These are phyloP conservation scores for Moringa oleifera DNA, from an alignment of 345 rosid species.

Conservation along the genomic window DNA sequence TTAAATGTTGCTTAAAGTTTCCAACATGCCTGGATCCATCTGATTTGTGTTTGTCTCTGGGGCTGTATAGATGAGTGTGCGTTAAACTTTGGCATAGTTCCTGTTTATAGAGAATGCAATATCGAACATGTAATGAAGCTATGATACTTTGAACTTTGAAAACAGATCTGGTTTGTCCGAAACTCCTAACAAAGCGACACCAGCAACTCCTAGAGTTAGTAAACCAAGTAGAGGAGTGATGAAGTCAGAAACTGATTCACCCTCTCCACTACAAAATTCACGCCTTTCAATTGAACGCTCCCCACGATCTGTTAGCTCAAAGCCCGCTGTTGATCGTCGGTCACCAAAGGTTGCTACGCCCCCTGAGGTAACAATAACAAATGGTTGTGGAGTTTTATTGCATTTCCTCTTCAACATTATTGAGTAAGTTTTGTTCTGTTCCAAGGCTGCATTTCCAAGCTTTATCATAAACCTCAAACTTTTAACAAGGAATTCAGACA, in stretches of 20 bases:
- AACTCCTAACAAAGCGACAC: slow-evolving; percentile 61
- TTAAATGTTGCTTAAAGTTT: background rate
- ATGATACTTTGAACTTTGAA: slow-evolving; percentile 14
- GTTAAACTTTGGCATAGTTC: slow-evolving; percentile 6
- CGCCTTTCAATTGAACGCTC: slow-evolving; percentile 74
- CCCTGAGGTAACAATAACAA: slow-evolving; percentile 48
- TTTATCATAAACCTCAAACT: no score
- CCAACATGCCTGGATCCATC: slow-evolving; percentile 16
- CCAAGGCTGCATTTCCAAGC: no score
- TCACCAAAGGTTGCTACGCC: slow-evolving; percentile 59
- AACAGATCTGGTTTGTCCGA: slow-evolving; percentile 70
- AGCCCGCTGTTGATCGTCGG: slow-evolving; percentile 60
- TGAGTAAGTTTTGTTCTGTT: background rate
- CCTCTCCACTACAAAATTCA: slow-evolving; percentile 48
- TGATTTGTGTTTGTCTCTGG: slow-evolving; percentile 5
- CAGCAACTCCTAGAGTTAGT: slow-evolving; percentile 65
- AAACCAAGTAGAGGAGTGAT: slow-evolving; percentile 43
- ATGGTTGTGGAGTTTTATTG: background rate
- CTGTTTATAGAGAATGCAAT: background rate
- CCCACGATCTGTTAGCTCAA: slow-evolving; percentile 55
- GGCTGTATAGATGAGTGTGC: slow-evolving; percentile 5
- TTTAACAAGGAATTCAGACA: no score
- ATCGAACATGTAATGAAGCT: slow-evolving; percentile 10
- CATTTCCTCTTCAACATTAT: background rate
- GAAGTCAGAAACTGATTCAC: slow-evolving; percentile 60